Evolutionary conservation across 176 grass and related monocot species (phyloP).

Genomic region (Avena atlantica): DNA sequence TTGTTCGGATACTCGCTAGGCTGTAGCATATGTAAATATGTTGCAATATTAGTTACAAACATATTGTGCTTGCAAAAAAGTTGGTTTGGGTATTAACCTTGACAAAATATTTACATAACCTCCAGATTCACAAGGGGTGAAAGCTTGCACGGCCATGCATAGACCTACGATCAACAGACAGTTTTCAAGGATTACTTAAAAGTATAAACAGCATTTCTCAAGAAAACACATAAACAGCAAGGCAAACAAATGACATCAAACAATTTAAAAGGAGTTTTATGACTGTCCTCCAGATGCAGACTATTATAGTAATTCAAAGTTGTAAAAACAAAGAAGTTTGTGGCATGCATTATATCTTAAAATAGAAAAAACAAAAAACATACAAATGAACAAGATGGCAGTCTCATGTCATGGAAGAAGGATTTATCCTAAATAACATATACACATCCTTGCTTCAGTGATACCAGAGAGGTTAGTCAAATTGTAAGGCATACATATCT

Average conservation of each 20-base stretch:
- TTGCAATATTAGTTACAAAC: not conserved
- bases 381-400: conserved; percentile 25
- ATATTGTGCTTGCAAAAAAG: conserved; percentile 30
- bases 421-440: conserved; percentile 5
- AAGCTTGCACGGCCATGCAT: conserved; percentile 97
- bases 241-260: not conserved
- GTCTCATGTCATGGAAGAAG: not conserved
- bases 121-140: conserved; percentile 58
- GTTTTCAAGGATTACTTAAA: conserved; percentile 18
- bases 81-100: conserved; percentile 55
- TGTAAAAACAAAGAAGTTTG: not conserved
- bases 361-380: not conserved
- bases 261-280: not conserved
- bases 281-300: conserved; percentile 14
- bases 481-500: conserved; percentile 7
- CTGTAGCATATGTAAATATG: not conserved
- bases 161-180: conserved; percentile 66
- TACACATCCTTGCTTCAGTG: conserved; percentile 19
- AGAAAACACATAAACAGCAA: not conserved
- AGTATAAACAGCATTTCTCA: not conserved
- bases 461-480: not conserved
- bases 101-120: conserved; percentile 82
- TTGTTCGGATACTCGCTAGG: not conserved
- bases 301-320: not conserved
- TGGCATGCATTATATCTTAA: not conserved